Evolutionary conservation across 306 rosid species (phyloP), one percentile per base, ranked within the genome.

Genomic region (Cucurbita moschata): DNA sequence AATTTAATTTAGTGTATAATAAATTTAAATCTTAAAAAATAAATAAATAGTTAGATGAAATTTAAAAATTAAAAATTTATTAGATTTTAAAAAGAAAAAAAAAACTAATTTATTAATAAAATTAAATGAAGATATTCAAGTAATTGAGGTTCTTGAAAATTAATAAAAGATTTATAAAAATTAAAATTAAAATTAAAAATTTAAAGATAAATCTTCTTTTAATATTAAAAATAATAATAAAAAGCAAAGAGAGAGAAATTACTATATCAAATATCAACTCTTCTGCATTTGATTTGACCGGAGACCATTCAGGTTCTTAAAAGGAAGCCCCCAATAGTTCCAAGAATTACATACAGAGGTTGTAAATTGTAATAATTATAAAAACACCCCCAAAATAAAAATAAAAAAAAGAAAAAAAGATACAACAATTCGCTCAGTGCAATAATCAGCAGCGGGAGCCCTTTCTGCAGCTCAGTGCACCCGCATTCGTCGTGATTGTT

Each of bases 381-480:
- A 63, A 63, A 63, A 16, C 49, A 39, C 39, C 69, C 69, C 69
- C 69, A 38, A 63, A 39, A 16, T 1, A 4, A 26, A 54, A 18
- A 8, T 0, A 54, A 18, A 21, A 49, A 40, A 74, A 63, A 82
- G 65, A 40, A 64, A 5, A 42, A 16, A 39, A 76, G 52, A 79
- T 74, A 81, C 44, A 38, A 75, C 51, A 42, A 9, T n/a, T 43
- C 37, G 16, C 43, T 43, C 19, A 42, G 15, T 65, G 35, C 35
- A 30, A 72, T 64, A 77, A 83, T 84, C 87, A 94, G 90, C 99
- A 94, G 59, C 85, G 85, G 19, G 96, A 87, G n/a, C 96, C 91
- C 77, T 81, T 87, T n/a, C 77, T 80, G 85, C 99, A 94, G 55
- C 1, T 76, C 4, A 94, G 96, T 77, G 92, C 78, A 65, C 99